phyloP scores from a whole-genome alignment of 768 basidiomycete species.

The Harrya chromipes region DNA sequence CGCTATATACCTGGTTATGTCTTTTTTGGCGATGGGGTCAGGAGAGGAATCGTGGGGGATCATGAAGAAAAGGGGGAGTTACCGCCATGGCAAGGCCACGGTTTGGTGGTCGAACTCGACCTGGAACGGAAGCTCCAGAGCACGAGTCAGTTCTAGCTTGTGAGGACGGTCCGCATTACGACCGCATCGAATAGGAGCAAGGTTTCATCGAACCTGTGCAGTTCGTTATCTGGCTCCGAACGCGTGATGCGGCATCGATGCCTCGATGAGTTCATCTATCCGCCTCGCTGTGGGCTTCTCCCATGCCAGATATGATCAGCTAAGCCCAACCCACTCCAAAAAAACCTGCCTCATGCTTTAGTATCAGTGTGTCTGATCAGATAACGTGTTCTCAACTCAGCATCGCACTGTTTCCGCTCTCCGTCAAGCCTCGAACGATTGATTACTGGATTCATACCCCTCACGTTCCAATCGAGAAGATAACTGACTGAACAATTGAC shows the following conservation, averaged over 20 bases:
- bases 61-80: conserved; percentile 15
- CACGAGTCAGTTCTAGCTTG: conserved; percentile 39
- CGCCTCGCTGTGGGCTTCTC: neutral
- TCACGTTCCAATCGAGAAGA: neutral
- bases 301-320: neutral
- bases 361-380: neutral
- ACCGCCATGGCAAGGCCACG: conserved; percentile 46
- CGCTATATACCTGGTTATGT: conserved; percentile 95
- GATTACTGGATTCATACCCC: too few species aligned
- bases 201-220: neutral
- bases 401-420: conserved; percentile 2
- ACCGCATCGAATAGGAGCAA: neutral
- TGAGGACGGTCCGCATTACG: neutral
- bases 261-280: too few species aligned
- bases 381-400: neutral
- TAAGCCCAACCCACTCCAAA: neutral
- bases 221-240: neutral
- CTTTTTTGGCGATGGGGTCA: conserved; percentile 69
- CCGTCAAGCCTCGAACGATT: too few species aligned
- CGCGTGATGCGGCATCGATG: neutral
- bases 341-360: neutral
- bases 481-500: neutral
- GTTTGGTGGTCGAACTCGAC: conserved; percentile 54
- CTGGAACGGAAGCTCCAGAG: conserved; percentile 47
- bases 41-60: conserved; percentile 25